These are phyloP conservation scores for Colletotrichum sp. DNA, from an alignment of 2,329 filamentous ascomycete species.

Conservation along the genomic window DNA sequence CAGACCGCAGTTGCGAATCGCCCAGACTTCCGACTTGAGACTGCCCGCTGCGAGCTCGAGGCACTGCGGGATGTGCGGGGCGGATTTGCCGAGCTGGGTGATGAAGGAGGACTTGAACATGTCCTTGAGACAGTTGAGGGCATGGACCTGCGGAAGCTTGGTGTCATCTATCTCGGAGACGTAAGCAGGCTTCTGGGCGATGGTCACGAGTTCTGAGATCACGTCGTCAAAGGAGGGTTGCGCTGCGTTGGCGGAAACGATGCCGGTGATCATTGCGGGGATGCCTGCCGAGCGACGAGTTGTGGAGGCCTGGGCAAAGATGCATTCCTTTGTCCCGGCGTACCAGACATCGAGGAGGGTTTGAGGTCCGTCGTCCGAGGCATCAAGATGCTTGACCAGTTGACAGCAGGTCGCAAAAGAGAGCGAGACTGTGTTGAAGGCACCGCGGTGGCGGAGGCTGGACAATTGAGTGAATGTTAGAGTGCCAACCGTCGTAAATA, in stretches of 20 bases:
- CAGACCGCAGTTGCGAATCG: slow-evolving; percentile 90
- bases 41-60: slow-evolving; percentile 82
- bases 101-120: slow-evolving; percentile 86
- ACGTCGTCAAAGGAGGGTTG: slow-evolving; percentile 68
- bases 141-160: slow-evolving; percentile 89
- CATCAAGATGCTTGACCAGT: slow-evolving; percentile 55
- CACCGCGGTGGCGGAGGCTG: slow-evolving; percentile 85
- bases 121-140: slow-evolving; percentile 91
- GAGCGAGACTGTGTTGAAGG: slow-evolving; percentile 89
- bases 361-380: slow-evolving; percentile 32
- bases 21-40: slow-evolving; percentile 85
- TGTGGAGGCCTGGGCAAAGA: slow-evolving; percentile 77
- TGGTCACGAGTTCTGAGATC: slow-evolving; percentile 65
- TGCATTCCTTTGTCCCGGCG: slow-evolving; percentile 70
- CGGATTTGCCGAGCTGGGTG: slow-evolving; percentile 73
- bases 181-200: slow-evolving; percentile 59
- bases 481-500: slow-evolving; percentile 71
- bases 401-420: slow-evolving; percentile 85
- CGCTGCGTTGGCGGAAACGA: slow-evolving; percentile 70
- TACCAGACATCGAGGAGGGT: slow-evolving; percentile 74
- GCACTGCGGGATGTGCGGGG: slow-evolving; percentile 74
- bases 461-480: slow-evolving; percentile 84
- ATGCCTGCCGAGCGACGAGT: slow-evolving; percentile 93
- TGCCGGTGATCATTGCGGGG: slow-evolving; percentile 82
- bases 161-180: slow-evolving; percentile 64